Percentiles rank a stretch among this genome's conserved stretches.
These are phyloP conservation scores for Dactylellina drechsleri DNA, from an alignment of 2,329 filamentous ascomycete species.

Conservation along the genomic window DNA sequence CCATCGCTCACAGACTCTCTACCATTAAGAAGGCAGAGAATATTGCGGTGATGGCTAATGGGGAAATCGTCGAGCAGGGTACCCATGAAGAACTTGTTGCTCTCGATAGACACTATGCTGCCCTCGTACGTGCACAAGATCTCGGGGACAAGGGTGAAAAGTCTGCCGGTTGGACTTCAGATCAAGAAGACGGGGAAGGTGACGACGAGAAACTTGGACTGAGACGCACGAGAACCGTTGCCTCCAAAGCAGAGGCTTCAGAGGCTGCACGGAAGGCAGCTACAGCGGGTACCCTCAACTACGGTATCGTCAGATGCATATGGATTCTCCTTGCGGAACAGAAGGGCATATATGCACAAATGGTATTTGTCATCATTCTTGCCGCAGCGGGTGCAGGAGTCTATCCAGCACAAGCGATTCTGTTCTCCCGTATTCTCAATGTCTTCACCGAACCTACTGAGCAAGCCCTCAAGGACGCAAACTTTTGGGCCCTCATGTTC, in stretches of 20 bases:
- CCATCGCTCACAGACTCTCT: slow-evolving; percentile 79
- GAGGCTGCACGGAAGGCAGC: slow-evolving; percentile 53
- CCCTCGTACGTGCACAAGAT: slow-evolving; percentile 73
- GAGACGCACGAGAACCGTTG: slow-evolving; percentile 36
- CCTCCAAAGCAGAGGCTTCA: slow-evolving; percentile 46
- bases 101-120: slow-evolving; percentile 72
- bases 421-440: slow-evolving; percentile 68
- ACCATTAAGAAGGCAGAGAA: slow-evolving; percentile 81
- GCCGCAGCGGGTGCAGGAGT: slow-evolving; percentile 62
- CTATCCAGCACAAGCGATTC: slow-evolving; percentile 67
- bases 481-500: slow-evolving; percentile 76
- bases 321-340: slow-evolving; percentile 70
- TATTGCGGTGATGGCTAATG: slow-evolving; percentile 79
- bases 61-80: slow-evolving; percentile 76
- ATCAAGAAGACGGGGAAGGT: slow-evolving; percentile 52
- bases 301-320: slow-evolving; percentile 67
- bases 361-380: slow-evolving; percentile 67
- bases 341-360: slow-evolving; percentile 64
- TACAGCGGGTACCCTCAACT: slow-evolving; percentile 51
- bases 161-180: slow-evolving; percentile 32
- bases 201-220: slow-evolving; percentile 46
- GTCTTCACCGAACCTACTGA: slow-evolving; percentile 64
- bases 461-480: slow-evolving; percentile 62
- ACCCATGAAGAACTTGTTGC: slow-evolving; percentile 77
- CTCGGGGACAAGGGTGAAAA: slow-evolving; percentile 63